phyloP scores from a whole-genome alignment of 805 yeast species.

The Kodamaea leandrae region DNA sequence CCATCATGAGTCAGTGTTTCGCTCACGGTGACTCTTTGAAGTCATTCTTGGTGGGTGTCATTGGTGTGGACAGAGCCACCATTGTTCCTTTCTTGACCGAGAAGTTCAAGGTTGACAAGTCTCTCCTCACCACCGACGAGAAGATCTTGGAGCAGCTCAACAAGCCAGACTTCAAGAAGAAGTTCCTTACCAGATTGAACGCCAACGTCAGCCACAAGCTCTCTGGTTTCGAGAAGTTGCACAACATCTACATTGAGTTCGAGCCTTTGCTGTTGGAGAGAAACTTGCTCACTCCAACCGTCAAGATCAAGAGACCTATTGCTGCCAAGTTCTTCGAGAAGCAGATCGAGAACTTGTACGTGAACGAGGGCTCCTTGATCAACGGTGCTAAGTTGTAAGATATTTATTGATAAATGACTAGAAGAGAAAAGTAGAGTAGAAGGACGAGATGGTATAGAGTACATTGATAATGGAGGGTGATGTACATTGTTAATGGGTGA shows the following conservation, averaged over 20 bases:
- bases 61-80: slow-evolving; percentile 22
- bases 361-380: slow-evolving; percentile 39
- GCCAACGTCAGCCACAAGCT: slow-evolving; percentile 15
- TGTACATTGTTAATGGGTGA: too few species aligned
- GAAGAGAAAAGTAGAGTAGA: too few species aligned
- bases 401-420: too few species aligned
- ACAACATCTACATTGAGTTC: slow-evolving; percentile 24
- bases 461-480: too few species aligned
- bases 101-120: slow-evolving; percentile 12
- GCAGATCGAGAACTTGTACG: slow-evolving; percentile 43
- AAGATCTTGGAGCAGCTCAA: slow-evolving; percentile 12
- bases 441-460: too few species aligned
- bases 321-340: slow-evolving; percentile 44
- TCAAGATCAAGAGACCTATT: slow-evolving; percentile 51
- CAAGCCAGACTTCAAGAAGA: slow-evolving; percentile 18
- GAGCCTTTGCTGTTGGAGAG: slow-evolving; percentile 27
- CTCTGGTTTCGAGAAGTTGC: slow-evolving; percentile 24
- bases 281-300: slow-evolving; percentile 27
- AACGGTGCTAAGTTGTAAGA: slow-evolving; percentile 13
- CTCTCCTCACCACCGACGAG: slow-evolving; percentile 9
- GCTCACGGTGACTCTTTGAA: slow-evolving; percentile 26
- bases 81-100: slow-evolving; percentile 16
- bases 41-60: slow-evolving; percentile 22
- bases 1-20: slow-evolving; percentile 19
- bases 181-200: slow-evolving; percentile 17